These are phyloP conservation scores for Rhodotorula graminis DNA, from an alignment of 768 basidiomycete genomes.

Conservation along the genomic window DNA sequence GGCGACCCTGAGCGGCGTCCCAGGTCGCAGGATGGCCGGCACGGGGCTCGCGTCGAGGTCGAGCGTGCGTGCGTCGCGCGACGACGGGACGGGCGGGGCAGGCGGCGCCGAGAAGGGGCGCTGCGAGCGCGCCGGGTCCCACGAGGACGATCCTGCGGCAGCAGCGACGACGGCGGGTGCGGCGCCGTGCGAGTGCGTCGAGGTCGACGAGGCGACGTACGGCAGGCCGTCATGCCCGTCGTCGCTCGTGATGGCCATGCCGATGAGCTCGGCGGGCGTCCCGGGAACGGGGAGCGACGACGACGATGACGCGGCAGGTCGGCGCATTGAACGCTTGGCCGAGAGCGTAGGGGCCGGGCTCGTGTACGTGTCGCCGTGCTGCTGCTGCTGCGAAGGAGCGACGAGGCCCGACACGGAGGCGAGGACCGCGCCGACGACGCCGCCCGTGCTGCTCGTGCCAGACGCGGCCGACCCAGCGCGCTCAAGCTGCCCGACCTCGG, in stretches of 20 bases:
- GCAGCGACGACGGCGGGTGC: too few relatives aligned
- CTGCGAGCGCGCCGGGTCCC: not conserved
- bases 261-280: conserved; percentile 31
- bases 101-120: not conserved
- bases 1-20: conserved; percentile 13
- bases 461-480: not conserved
- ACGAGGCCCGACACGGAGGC: conserved; percentile 12
- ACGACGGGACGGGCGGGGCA: too few relatives aligned
- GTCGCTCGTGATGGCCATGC: conserved; percentile 26
- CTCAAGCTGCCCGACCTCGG: conserved; percentile 27
- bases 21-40: conserved; percentile 12
- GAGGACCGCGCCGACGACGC: conserved; percentile 12
- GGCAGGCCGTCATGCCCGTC: conserved; percentile 25
- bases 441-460: not conserved
- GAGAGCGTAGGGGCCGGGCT: conserved; percentile 4
- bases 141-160: not conserved
- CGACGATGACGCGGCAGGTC: not conserved
- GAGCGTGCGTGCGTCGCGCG: not conserved
- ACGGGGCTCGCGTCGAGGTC: not conserved
- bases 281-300: not conserved
- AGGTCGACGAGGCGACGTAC: not conserved
- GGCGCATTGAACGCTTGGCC: conserved; percentile 6
- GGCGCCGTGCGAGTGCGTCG: not conserved
- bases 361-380: conserved; percentile 6
- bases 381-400: not conserved